phyloP scores from a whole-genome alignment of 179 eudicot species.

The Spinacia oleracea region DNA sequence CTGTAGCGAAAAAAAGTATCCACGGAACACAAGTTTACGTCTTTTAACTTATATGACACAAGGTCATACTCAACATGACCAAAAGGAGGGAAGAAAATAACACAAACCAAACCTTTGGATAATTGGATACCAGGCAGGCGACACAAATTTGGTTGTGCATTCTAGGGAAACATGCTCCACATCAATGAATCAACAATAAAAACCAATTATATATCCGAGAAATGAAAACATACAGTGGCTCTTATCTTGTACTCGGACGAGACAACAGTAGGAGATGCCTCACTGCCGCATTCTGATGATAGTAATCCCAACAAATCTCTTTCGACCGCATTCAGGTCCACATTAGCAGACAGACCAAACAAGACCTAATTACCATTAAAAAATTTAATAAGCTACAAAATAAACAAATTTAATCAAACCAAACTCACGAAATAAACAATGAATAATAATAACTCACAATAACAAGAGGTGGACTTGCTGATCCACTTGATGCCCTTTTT shows the following conservation, averaged over 20 bases:
- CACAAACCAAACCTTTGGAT: neutral
- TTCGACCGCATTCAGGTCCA: conserved; percentile 54
- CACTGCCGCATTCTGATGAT: conserved; percentile 38
- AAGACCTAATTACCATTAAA: conserved; percentile 53
- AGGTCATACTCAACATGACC: neutral
- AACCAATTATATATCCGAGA: neutral
- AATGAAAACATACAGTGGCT: conserved; percentile 58
- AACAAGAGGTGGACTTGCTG: conserved; percentile 79
- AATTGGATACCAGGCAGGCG: neutral
- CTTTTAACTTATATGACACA: neutral
- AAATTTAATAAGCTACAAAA: conserved; percentile 14
- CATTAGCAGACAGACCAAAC: conserved; percentile 72
- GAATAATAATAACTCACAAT: conserved; percentile 54
- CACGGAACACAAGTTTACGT: neutral
- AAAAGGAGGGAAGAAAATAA: neutral
- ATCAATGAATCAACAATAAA: neutral
- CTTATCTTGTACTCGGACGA: conserved; percentile 76
- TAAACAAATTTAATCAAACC: neutral
- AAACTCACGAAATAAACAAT: neutral
- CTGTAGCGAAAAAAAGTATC: neutral
- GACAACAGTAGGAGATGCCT: conserved; percentile 52
- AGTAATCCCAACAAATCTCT: conserved; percentile 57
- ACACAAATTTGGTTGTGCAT: neutral
- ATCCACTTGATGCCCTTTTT: conserved; percentile 64
- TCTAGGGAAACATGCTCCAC: neutral